Base-by-base conservation (phyloP, 1,284 basidiomycete species). In the Agroathelia rolfsii region DNA sequence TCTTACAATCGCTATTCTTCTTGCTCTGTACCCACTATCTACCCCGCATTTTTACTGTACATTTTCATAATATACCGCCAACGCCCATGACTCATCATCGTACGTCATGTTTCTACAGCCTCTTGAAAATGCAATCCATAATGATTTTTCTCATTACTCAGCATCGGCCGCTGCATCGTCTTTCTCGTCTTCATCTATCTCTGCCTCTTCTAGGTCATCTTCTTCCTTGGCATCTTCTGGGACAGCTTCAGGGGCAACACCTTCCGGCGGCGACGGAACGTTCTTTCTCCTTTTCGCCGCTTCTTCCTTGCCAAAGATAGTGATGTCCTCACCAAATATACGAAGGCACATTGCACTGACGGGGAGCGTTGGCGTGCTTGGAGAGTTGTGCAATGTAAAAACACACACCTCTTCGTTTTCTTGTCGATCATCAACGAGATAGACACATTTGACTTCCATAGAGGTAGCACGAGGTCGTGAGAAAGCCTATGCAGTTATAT, bases 371-470 rank as follows among this genome's bases (percentile, higher is more conserved):
- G 24, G 5, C 30, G 18, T 33, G 17, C 21, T 33, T 17, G 19
- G 27, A 38, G 22, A 34, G 21, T 14, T 15, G 31, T 12, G 11
- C 2, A 6, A 12, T 15, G 6, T 29, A 11, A 15, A 16, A 24
- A 7, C 11, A 50, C 59, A 15, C 37, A 87, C 88, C 79, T 86
- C 60, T 95, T 95, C 21, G 89, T 86, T 47, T 83, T 83, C 58
- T 95, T 96, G 58, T 95, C 89, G 39, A 94, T 76, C 84, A 96
- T 90, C 36, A 95, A 64, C 3, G 81, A 76, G 37, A 93, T 56
- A 2, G 86, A 90, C 11, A 78, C 73, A 41, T 78, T 81, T 1
- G 87, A 89, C 57, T 86, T 89, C 93, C 92, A 96, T 32, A 95
- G 70, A 0, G 93, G 90, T 12, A 95, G 59, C 14, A 81, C 58